Evolutionary conservation across 2,329 filamentous ascomycete species (phyloP).

Genomic region (Alternaria atra): DNA sequence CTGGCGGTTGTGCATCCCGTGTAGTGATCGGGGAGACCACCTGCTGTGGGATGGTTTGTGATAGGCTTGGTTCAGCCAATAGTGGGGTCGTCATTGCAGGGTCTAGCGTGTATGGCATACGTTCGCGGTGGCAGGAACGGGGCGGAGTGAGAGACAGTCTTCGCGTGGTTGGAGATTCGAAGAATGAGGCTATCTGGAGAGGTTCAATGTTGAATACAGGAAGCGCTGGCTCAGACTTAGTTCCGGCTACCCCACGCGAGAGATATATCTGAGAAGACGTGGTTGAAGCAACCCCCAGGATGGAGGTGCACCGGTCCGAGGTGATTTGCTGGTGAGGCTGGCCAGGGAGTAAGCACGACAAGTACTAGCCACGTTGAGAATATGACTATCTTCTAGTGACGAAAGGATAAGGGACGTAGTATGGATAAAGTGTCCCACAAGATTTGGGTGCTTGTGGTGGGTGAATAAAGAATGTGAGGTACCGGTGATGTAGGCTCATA

Average conservation of each 20-base stretch:
- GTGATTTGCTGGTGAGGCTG: neutral
- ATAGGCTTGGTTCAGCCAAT: neutral
- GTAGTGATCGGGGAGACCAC: neutral
- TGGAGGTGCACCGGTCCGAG: conserved; percentile 5
- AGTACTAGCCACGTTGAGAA: neutral
- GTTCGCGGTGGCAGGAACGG: neutral
- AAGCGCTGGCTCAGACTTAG: conserved; percentile 40
- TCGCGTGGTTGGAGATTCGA: conserved; percentile 26
- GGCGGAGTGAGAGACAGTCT: conserved; percentile 24
- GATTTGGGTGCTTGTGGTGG: neutral
- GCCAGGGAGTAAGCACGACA: neutral
- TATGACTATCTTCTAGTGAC: neutral
- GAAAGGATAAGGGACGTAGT: conserved; percentile 4
- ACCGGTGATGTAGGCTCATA: neutral
- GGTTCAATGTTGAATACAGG: conserved; percentile 23
- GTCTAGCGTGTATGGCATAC: conserved; percentile 19
- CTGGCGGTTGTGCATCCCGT: neutral
- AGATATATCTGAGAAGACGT: conserved; percentile 61
- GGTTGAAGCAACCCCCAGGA: conserved; percentile 39
- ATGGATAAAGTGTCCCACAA: neutral
- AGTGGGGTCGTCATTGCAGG: conserved; percentile 5
- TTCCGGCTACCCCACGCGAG: conserved; percentile 55
- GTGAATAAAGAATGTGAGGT: neutral
- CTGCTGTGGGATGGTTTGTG: neutral
- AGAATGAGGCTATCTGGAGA: conserved; percentile 24